These are phyloP conservation scores for Aciculosporium take DNA, from an alignment of 2,329 filamentous ascomycete genomes.

Conservation along the genomic window DNA sequence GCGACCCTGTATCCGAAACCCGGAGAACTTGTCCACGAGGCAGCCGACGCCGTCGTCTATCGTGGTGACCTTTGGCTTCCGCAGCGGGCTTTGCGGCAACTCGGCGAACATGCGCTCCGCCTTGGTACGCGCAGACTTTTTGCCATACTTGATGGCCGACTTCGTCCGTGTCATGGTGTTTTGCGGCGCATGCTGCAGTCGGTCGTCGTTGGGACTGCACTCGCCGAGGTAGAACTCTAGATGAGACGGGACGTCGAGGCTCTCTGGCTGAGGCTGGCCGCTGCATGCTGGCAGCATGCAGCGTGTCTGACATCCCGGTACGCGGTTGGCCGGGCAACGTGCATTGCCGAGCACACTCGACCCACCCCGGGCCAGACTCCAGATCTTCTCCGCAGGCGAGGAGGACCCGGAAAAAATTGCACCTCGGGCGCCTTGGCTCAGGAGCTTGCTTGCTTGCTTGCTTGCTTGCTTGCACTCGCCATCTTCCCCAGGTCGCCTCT, in stretches of 20 bases:
- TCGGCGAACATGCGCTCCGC: constrained; percentile 36
- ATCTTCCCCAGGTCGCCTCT: constrained; percentile 4
- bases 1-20: constrained; percentile 16
- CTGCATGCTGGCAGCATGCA: too few species aligned
- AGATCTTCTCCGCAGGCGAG: constrained; percentile 1
- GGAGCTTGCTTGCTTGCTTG: too few species aligned
- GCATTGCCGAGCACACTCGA: too few species aligned
- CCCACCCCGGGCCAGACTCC: constrained; percentile 6
- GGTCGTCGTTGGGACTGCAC: background rate
- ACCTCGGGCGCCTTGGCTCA: constrained; percentile 9
- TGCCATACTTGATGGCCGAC: constrained; percentile 36
- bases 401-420: constrained; percentile 3
- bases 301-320: too few species aligned
- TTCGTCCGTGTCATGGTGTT: constrained; percentile 30
- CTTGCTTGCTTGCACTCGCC: constrained; percentile 1
- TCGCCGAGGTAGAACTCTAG: background rate
- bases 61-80: constrained; percentile 12
- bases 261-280: background rate
- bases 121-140: constrained; percentile 30
- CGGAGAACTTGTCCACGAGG: constrained; percentile 21
- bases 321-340: constrained; percentile 8
- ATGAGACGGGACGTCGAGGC: background rate
- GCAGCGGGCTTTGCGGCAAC: constrained; percentile 35
- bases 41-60: constrained; percentile 16
- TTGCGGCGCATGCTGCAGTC: constrained; percentile 1